These are phyloP conservation scores for Gentiana macrophylla DNA, from an alignment of 257 asterid genomes.

Conservation along the genomic window DNA sequence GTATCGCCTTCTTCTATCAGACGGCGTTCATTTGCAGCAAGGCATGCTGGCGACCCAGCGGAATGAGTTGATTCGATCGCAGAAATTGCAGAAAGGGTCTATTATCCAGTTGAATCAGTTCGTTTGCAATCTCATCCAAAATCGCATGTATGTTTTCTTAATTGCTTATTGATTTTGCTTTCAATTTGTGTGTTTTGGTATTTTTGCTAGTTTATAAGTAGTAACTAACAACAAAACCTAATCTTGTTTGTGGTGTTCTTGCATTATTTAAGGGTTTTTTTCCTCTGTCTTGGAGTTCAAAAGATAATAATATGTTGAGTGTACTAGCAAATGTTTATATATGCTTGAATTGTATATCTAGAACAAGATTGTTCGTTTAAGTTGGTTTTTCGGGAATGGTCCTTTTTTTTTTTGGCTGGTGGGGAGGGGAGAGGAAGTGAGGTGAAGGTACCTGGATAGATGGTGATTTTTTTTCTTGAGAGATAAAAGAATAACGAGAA, in stretches of 20 bases:
- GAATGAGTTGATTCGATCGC: slow-evolving; percentile 48
- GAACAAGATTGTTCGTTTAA: too few relatives aligned
- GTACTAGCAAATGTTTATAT: too few relatives aligned
- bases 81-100: slow-evolving; percentile 52
- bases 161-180: neutral
- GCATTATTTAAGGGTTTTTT: neutral
- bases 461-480: neutral
- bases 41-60: slow-evolving; percentile 86
- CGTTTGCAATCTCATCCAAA: slow-evolving; percentile 53
- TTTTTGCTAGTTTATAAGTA: neutral
- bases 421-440: neutral
- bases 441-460: neutral
- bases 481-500: too few relatives aligned
- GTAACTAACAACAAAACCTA: neutral
- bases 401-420: too few relatives aligned
- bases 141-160: slow-evolving; percentile 38
- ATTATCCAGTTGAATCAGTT: slow-evolving; percentile 50
- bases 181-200: neutral
- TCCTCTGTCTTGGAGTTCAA: neutral
- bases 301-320: too few relatives aligned
- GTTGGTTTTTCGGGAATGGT: too few relatives aligned
- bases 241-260: neutral
- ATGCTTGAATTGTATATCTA: too few relatives aligned
- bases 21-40: slow-evolving; percentile 51
- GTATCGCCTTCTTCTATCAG: slow-evolving; percentile 60